Base-by-base conservation (phyloP, 169 alveolate species). In the Cryptosporidium bovis region DNA sequence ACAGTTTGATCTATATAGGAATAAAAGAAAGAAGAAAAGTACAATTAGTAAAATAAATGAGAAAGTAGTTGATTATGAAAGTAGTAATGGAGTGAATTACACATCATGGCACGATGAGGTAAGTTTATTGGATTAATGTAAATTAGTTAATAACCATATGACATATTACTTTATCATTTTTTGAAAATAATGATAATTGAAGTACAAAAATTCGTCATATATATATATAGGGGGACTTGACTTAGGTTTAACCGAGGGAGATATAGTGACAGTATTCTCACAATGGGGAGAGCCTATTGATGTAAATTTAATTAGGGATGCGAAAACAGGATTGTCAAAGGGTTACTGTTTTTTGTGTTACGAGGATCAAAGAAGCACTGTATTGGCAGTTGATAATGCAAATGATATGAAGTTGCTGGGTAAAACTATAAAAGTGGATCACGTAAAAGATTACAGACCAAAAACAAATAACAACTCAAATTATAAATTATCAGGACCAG, bases 321-420 rank as follows among this genome's bases (percentile, higher is more conserved):
- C 92, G 83, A 94, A 93, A 82, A 96, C 99, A 40, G 99, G 99
- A 48, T 90, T 71, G 71, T 93, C 98, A 13, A 97, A 94, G 85
- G 99, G 99, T 10, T 98, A 95, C 90, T 97, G 99, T 55, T 98
- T 97, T 92, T 82, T 98, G n/a, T 97, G 98, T 2, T 98, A 98
- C 87, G 98, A 94, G 83, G 99, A 98, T 92, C 98, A 98, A 92
- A 92, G 98, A 82, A 94, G 98, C 56, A 98, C 99, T 0, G 91
- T 98, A n/a, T 93, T 98, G 83, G 99, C 99, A n/a, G 99, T 98
- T 5, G 99, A 98, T 91, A 98, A 98, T 90, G 95, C 97, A 60
- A 98, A 98, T 91, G 99, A 99, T 56, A 94, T 93, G 90, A 90
- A 92, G 33, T 91, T 95, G 67, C 89, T 96, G 68, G 99, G 97